These are phyloP conservation scores for Botrytis deweyae DNA, from an alignment of 2,329 filamentous ascomycete species.

Conservation along the genomic window DNA sequence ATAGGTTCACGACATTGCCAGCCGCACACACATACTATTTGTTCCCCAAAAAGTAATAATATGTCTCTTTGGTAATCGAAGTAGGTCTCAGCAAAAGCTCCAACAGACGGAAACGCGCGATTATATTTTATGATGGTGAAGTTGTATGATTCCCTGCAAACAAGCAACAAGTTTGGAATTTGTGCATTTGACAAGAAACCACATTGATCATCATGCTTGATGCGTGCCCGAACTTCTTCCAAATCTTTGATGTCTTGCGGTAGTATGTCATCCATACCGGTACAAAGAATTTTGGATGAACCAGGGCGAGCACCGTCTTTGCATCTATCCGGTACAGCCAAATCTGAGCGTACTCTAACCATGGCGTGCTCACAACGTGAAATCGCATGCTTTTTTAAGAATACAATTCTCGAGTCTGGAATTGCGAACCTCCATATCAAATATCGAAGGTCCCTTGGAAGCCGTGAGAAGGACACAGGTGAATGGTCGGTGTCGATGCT, in stretches of 20 bases:
- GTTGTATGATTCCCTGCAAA: not conserved
- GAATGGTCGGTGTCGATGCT: not conserved
- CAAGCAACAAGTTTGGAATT: not conserved
- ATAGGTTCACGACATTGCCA: not conserved
- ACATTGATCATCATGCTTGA: not conserved
- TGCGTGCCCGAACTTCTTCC: not conserved
- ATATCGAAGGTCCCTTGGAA: not conserved
- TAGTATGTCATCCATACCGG: not conserved
- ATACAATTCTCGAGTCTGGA: not conserved
- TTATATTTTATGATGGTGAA: not conserved
- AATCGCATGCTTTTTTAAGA: not conserved
- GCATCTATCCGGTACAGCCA: not conserved
- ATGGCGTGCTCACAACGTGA: constrained; percentile 3
- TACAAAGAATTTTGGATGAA: not conserved
- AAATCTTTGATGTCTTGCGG: not conserved
- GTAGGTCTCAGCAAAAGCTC: not conserved
- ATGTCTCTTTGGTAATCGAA: not conserved
- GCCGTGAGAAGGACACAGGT: not conserved
- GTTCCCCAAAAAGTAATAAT: not conserved
- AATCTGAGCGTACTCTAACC: constrained; percentile 9
- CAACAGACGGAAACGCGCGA: not conserved
- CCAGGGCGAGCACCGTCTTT: not conserved
- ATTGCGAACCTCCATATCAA: not conserved
- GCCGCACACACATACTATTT: not conserved
- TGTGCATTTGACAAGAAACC: not conserved